Conservation (phyloP, 2,329 filamentous ascomycete species). For the Cadophora gregata region DNA sequence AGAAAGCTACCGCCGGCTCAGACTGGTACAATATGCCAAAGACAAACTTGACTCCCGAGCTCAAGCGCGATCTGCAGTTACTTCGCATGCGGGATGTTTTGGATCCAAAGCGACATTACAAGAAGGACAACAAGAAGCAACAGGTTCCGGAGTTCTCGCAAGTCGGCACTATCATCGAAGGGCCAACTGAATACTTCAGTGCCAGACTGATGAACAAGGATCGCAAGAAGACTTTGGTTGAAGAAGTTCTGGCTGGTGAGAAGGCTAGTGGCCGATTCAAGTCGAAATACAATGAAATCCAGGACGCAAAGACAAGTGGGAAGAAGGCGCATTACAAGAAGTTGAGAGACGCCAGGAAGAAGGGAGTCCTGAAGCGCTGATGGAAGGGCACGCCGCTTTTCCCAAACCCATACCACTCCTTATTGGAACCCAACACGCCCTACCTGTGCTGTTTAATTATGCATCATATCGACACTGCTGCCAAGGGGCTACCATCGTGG, state of each 20-base stretch:
- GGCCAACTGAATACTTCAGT: slow-evolving; percentile 86
- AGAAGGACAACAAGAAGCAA: slow-evolving; percentile 74
- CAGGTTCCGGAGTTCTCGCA: slow-evolving; percentile 81
- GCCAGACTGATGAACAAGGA: slow-evolving; percentile 85
- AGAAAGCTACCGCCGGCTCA: slow-evolving; percentile 72
- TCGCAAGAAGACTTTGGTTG: slow-evolving; percentile 83
- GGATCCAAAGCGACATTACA: slow-evolving; percentile 72
- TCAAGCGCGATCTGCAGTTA: slow-evolving; percentile 89
- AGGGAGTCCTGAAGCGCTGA: slow-evolving; percentile 30
- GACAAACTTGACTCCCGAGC: slow-evolving; percentile 81
- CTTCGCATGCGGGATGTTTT: slow-evolving; percentile 88
- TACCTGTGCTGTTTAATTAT: neutral
- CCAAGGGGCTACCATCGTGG: slow-evolving; percentile 24
- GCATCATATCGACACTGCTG: neutral
- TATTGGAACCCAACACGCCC: neutral
- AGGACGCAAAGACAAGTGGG: slow-evolving; percentile 81
- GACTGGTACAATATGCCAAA: slow-evolving; percentile 89
- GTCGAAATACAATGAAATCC: slow-evolving; percentile 85
- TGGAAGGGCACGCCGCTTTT: neutral
- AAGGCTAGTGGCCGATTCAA: slow-evolving; percentile 75
- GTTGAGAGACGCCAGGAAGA: slow-evolving; percentile 57
- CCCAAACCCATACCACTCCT: neutral
- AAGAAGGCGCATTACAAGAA: slow-evolving; percentile 91
- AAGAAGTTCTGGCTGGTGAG: slow-evolving; percentile 78
- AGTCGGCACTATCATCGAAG: slow-evolving; percentile 86